Percentiles rank a stretch among this genome's conserved stretches.
These are phyloP conservation scores for Gymnopilus junonius DNA, from an alignment of 768 basidiomycete genomes.

Conservation along the genomic window DNA sequence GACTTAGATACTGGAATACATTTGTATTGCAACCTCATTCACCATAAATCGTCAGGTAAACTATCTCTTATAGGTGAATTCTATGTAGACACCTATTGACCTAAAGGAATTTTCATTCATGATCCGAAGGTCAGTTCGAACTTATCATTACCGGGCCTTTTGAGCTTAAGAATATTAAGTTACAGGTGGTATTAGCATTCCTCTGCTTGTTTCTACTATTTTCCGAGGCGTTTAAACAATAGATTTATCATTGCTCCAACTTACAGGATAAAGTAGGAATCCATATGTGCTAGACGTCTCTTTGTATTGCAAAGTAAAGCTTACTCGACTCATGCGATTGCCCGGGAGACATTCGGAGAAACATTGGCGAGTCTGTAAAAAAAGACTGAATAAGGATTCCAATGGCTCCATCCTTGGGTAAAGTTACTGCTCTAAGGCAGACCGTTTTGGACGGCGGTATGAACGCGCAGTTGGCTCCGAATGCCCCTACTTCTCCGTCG, in stretches of 20 bases:
- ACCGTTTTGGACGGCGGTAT: not conserved
- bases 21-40: not conserved
- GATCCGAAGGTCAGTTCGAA: no score
- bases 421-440: not conserved
- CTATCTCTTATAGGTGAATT: no score
- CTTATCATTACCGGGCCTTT: not conserved
- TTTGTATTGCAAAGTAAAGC: not conserved
- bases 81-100: no score
- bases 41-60: not conserved
- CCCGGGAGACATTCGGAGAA: not conserved
- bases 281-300: not conserved
- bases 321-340: not conserved
- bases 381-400: not conserved
- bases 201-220: not conserved
- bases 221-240: not conserved
- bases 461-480: not conserved
- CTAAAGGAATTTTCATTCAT: no score
- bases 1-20: not conserved
- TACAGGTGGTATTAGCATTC: not conserved
- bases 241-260: not conserved
- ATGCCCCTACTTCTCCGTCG: not conserved
- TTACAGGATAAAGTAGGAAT: no score
- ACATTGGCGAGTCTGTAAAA: not conserved
- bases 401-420: not conserved
- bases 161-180: no score